Base-by-base conservation (phyloP, 495 filamentous ascomycete species). In the Annulohypoxylon maeteangense region DNA sequence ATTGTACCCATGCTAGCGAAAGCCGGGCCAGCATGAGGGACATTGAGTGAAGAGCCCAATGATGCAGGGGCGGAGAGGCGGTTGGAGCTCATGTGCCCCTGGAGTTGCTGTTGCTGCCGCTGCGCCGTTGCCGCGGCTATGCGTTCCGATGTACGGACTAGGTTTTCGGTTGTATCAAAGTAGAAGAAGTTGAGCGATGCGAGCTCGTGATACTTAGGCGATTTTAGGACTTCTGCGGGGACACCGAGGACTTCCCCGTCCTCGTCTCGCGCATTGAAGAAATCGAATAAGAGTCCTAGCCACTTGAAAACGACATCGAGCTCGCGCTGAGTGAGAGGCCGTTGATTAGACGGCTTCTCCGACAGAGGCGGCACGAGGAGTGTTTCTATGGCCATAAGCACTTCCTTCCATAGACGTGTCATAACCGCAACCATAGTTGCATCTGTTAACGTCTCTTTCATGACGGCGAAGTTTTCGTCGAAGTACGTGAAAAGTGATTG, bases 351-450 rank as follows among this genome's bases (percentile, higher is more conserved):
- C 8, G 90, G 92, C 75, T 99, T 98, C 78, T 99, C 96, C 4
- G 94, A 97, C 8, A 99, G 83, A 7, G 96, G 95, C 44, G 96
- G 96, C 1, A 99, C 95, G 47, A 99, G 85, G 4, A 99, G 84
- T 12, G 87, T 86, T 80, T 99, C 96, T 65, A 98, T 91, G 1
- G 94, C 96, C 32, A 92, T 88, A 4, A 99, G 85, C 8, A 97
- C 94, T 79, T 98, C 96, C 78, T 99, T 99, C 96, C 96, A 99
- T 12, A 99, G 80, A 40, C 96, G 89, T 23, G 93, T 95, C 96
- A 99, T 99, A 63, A 99, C 94, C 79, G 94, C 92, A 63, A 92
- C 87, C 95, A 99, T 97, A 48, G 96, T 94, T 56, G 93, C 88
- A 34, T 91, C 90, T 1, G 96, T 98, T 29, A 99, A 85, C 0